Conservation (phyloP, 2,329 filamentous ascomycete species). For the Colletotrichum navitas region DNA sequence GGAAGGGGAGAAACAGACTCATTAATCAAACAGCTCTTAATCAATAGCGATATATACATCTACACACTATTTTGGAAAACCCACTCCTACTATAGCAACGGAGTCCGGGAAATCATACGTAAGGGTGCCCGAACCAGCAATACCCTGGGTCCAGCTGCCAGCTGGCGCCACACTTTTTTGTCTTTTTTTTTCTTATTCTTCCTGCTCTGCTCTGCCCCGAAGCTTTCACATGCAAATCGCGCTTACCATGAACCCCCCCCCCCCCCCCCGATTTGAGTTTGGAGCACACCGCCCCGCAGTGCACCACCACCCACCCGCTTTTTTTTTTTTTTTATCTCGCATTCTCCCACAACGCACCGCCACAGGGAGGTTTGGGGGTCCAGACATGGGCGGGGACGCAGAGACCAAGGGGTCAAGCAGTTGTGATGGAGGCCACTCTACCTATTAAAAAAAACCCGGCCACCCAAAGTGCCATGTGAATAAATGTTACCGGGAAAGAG, state of each 20-base stretch:
- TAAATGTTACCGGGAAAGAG: neutral
- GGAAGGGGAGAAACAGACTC: neutral
- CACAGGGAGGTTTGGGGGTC: conserved; percentile 22
- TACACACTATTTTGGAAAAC: neutral
- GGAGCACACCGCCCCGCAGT: conserved; percentile 9
- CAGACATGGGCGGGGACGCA: neutral
- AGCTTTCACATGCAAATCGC: conserved; percentile 13
- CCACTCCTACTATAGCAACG: conserved; percentile 17
- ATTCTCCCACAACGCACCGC: conserved; percentile 16
- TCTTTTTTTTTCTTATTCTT: neutral
- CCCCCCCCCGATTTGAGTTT: neutral
- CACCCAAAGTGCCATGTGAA: neutral
- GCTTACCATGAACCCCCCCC: neutral
- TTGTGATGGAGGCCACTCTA: neutral
- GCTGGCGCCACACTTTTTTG: neutral
- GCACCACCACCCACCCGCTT: neutral
- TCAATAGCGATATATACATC: neutral
- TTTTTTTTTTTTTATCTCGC: neutral
- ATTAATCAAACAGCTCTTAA: neutral
- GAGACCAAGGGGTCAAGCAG: neutral
- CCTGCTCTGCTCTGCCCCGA: neutral
- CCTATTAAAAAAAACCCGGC: neutral
- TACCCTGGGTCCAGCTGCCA: neutral
- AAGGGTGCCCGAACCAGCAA: neutral
- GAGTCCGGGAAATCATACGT: neutral